A percentile compares a stretch with the other conserved stretches of the same genome.
Evolutionary conservation across 306 rosid species (phyloP).

Genomic region (Cucumis cinereus): DNA sequence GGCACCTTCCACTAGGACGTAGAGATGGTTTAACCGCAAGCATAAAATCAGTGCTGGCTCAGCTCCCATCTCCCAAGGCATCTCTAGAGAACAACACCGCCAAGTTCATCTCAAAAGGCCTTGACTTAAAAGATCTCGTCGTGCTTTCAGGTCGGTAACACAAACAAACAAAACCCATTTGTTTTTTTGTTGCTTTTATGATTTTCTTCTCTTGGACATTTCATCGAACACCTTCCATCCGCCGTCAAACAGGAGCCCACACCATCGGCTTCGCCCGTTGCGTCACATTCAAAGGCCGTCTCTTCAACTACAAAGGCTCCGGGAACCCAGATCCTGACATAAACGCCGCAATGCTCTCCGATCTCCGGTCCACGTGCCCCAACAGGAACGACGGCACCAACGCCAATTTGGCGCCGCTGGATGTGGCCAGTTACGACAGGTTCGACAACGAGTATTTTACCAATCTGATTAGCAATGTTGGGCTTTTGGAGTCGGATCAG

Average conservation of each 20-base stretch:
- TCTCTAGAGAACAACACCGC: constrained; percentile 35
- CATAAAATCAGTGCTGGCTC: constrained; percentile 27
- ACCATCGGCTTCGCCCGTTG: constrained; percentile 68
- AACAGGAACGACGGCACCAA: constrained; percentile 22
- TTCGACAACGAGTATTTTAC: constrained; percentile 49
- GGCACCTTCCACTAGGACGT: constrained; percentile 52
- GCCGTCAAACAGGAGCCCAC: constrained; percentile 35
- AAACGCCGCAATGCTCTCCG: constrained; percentile 20
- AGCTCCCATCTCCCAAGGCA: constrained; percentile 51
- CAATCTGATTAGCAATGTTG: constrained; percentile 21
- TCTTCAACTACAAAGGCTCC: constrained; percentile 40
- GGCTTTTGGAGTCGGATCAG: constrained; percentile 53
- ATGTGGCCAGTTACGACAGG: constrained; percentile 9
- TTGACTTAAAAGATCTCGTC: constrained; percentile 47
- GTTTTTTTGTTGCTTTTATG: too few species aligned
- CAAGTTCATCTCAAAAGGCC: constrained; percentile 60
- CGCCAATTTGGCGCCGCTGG: constrained; percentile 49
- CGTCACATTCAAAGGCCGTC: constrained; percentile 43
- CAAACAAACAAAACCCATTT: neutral
- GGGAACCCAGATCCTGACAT: constrained; percentile 54
- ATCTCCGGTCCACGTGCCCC: constrained; percentile 36
- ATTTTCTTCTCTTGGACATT: neutral
- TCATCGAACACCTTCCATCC: neutral
- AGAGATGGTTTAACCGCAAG: constrained; percentile 44
- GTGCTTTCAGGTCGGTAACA: constrained; percentile 52